These are phyloP conservation scores for Lactarius deliciosus DNA, from an alignment of 768 basidiomycete species.

Conservation along the genomic window DNA sequence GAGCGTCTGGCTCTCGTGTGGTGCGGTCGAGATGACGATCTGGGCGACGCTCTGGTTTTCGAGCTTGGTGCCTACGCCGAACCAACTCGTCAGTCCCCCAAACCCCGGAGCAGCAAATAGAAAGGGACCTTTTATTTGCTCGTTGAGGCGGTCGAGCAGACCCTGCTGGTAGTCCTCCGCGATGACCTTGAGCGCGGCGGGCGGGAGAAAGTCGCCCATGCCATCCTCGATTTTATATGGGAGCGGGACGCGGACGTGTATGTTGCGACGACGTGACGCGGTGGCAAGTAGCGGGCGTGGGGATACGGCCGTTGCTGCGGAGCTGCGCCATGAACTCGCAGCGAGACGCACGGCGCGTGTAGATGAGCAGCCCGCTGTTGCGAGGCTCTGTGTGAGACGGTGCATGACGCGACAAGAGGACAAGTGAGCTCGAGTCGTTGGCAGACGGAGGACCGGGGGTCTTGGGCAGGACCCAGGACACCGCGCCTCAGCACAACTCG, in stretches of 20 bases:
- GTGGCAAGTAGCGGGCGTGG: conserved; percentile 18
- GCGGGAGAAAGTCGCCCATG: conserved; percentile 75
- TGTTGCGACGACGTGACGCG: conserved; percentile 33
- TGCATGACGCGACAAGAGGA: conserved; percentile 13
- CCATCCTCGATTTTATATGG: conserved; percentile 71
- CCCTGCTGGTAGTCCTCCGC: conserved; percentile 87
- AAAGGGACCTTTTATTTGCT: conserved; percentile 65
- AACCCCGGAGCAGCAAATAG: background rate
- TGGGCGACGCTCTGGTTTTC: conserved; percentile 62
- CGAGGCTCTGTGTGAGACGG: conserved; percentile 17
- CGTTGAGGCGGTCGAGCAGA: conserved; percentile 72
- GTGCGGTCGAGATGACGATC: conserved; percentile 68
- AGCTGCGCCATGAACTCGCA: background rate
- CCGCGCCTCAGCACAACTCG: background rate
- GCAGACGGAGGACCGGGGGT: background rate
- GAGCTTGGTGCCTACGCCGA: conserved; percentile 50
- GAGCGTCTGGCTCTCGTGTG: conserved; percentile 55
- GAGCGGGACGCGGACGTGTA: conserved; percentile 55
- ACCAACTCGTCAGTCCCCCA: conserved; percentile 6
- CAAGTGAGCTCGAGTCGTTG: background rate
- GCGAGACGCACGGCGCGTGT: background rate
- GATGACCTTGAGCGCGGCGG: conserved; percentile 65
- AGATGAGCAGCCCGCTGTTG: conserved; percentile 1
- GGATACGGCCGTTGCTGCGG: background rate
- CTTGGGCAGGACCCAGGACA: background rate